These are phyloP conservation scores for Apiospora sp. DNA, from an alignment of 2,329 filamentous ascomycete genomes.

Conservation along the genomic window DNA sequence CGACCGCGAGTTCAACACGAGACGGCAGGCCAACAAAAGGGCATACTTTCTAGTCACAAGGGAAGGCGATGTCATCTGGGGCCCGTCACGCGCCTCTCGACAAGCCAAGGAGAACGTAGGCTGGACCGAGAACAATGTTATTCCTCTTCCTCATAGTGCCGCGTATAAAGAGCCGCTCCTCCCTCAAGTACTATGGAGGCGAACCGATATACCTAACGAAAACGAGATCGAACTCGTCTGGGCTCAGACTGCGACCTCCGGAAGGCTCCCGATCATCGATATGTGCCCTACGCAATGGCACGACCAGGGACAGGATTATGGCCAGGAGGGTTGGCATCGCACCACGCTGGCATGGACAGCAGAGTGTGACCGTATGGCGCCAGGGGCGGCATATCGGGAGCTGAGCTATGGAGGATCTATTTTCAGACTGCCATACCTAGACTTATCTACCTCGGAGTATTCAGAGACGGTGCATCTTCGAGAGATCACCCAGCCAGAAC, in stretches of 20 bases:
- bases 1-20: not conserved
- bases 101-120: not conserved
- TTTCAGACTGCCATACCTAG: conserved; percentile 4
- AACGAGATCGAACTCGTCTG: conserved; percentile 1
- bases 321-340: conserved; percentile 1
- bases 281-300: not conserved
- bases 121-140: conserved; percentile 6
- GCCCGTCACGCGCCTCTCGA: not conserved
- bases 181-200: not conserved
- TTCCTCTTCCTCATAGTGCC: not conserved
- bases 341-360: not conserved
- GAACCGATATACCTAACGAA: not conserved
- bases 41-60: not conserved
- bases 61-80: conserved; percentile 10
- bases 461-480: conserved; percentile 4
- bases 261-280: not conserved
- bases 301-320: not conserved
- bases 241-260: not conserved
- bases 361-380: conserved; percentile 5
- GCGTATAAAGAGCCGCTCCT: not conserved
- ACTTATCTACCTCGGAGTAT: not conserved
- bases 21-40: not conserved
- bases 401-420: not conserved
- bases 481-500: not conserved
- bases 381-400: not conserved